These are phyloP conservation scores for Lantana camara DNA, from an alignment of 257 asterid species.

Conservation along the genomic window DNA sequence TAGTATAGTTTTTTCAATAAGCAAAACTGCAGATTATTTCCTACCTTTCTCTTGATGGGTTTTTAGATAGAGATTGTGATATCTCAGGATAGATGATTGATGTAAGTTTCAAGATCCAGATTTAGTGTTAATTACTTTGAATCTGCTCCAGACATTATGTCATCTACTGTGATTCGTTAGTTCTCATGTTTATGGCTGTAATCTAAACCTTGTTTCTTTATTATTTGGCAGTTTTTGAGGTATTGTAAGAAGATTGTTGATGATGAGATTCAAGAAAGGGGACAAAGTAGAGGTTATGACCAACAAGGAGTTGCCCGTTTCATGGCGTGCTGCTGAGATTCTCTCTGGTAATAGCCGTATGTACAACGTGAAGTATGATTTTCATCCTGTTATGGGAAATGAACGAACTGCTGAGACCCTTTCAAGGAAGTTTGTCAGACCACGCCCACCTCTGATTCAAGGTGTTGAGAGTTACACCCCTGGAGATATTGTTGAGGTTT, in stretches of 20 bases:
- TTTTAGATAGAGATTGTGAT: constrained; percentile 2
- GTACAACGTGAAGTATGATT: constrained; percentile 50
- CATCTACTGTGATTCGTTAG: neutral
- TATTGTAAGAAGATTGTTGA: constrained; percentile 23
- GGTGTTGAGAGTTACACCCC: constrained; percentile 37
- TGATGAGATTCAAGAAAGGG: constrained; percentile 66
- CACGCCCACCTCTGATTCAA: constrained; percentile 50
- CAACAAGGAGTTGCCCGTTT: constrained; percentile 42
- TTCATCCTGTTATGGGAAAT: constrained; percentile 32
- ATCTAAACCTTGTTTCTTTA: constrained; percentile 13
- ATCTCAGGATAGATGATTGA: constrained; percentile 7
- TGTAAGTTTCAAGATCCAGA: constrained; percentile 19
- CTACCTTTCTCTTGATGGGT: neutral
- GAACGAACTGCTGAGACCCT: constrained; percentile 47
- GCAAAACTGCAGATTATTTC: neutral
- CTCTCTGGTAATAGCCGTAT: constrained; percentile 44
- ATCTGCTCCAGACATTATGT: neutral
- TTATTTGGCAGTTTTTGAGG: constrained; percentile 43
- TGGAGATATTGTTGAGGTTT: constrained; percentile 75
- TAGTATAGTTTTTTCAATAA: neutral
- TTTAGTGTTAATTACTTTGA: neutral
- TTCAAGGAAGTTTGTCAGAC: constrained; percentile 55
- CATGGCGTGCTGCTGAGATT: constrained; percentile 62
- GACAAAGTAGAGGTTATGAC: constrained; percentile 74
- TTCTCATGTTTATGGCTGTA: neutral